Evolutionary conservation across 1,139 yeast species (phyloP), one percentile per base, ranked within the genome.

Genomic region (Taphrina populina): DNA sequence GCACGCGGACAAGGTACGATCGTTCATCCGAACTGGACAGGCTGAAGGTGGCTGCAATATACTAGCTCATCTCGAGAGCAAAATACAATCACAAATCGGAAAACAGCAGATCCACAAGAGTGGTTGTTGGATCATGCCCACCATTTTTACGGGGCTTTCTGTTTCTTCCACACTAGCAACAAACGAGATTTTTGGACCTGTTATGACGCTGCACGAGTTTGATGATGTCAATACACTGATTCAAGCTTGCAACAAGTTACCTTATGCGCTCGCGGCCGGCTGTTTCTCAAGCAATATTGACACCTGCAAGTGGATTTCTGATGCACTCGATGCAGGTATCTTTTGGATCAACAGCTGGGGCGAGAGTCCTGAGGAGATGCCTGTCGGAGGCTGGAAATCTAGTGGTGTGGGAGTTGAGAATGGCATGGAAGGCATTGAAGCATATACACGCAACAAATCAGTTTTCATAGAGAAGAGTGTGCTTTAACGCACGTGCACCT

Each of bases 101-200:
- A 32, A 17, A 15, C 23, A 34, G 19, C 5, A 2, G 6, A n/a
- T 15, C 10, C 7, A 17, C 2, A n/a, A 24, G 17, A 29, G 23
- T 17, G 55, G 30, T 10, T 52, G 46, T 13, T 52, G 21, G 26
- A 34, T 52, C 15, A 20, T 15, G 27, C 56, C 56, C n/a, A 41
- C 54, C 10, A 44, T 52, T 15, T 52, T 52, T 35, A 45, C 55
- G 11, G 55, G 32, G 17, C 23, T 43, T 15, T 19, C 32, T 21
- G 20, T 36, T 3, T 13, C 23, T 5, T 40, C 49, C 46, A 35
- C 47, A 2, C 23, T 53, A 21, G 55, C 47, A 8, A 36, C 73
- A 67, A 90, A 84, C 63, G 92, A 84, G 71, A 86, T 88, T 63
- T 88, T 88, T 67, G 96, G 96, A 30, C 96, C 96, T 11, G 95